phyloP scores from a whole-genome alignment of 192 early-diverging fungal species.

The Radiomyces spectabilis region DNA sequence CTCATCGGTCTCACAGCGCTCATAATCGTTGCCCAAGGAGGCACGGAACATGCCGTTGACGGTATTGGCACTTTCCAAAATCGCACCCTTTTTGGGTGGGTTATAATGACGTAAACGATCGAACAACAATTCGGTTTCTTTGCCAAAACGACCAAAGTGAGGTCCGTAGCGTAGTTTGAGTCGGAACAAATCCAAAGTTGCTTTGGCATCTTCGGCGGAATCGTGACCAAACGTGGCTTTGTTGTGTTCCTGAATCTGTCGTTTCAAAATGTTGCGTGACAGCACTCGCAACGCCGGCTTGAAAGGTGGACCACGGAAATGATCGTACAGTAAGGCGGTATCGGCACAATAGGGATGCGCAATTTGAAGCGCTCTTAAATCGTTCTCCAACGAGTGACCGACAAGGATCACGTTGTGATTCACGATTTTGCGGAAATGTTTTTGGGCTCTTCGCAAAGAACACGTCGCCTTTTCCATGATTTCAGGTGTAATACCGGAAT shows the following conservation, averaged over 20 bases:
- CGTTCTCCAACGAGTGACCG: slow-evolving; percentile 59
- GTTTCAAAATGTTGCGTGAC: slow-evolving; percentile 38
- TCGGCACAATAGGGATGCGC: slow-evolving; percentile 56
- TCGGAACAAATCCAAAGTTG: slow-evolving; percentile 57
- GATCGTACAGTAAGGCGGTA: slow-evolving; percentile 52
- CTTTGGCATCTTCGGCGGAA: slow-evolving; percentile 59
- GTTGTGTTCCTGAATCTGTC: slow-evolving; percentile 44
- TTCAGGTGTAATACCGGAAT: slow-evolving; percentile 46
- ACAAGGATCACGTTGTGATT: slow-evolving; percentile 40
- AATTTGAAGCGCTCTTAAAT: slow-evolving; percentile 56
- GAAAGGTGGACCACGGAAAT: slow-evolving; percentile 39
- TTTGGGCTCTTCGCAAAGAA: slow-evolving; percentile 38
- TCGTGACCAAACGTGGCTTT: slow-evolving; percentile 49
- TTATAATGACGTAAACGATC: slow-evolving; percentile 16
- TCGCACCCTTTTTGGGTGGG: slow-evolving; percentile 15
- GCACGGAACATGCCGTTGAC: slow-evolving; percentile 16
- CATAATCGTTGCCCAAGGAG: slow-evolving; percentile 14
- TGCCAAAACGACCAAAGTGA: slow-evolving; percentile 27
- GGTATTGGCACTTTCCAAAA: slow-evolving; percentile 16
- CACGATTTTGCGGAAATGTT: slow-evolving; percentile 30
- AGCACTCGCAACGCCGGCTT: slow-evolving; percentile 48
- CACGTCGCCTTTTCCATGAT: slow-evolving; percentile 31
- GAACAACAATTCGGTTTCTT: slow-evolving; percentile 33
- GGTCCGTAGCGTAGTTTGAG: slow-evolving; percentile 37
- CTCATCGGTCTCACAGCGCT: slow-evolving; percentile 14